Percentiles rank a stretch among this genome's conserved stretches.
phyloP scores from a whole-genome alignment of 164 flowering plant genomes.

The Tinospora cordifolia region DNA sequence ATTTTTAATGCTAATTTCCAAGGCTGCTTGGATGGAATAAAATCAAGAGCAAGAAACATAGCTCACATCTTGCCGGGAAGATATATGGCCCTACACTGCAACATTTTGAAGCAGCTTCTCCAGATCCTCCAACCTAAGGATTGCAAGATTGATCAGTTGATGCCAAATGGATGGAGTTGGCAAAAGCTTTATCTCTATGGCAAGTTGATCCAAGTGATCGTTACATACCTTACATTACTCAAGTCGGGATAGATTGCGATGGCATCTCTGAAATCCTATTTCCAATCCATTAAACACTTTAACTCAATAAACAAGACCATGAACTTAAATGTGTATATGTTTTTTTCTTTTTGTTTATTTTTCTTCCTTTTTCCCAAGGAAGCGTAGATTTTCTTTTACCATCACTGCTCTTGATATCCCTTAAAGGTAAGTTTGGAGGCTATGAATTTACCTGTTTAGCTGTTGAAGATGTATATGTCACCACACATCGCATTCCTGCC shows the following conservation, averaged over 20 bases:
- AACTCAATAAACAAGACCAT: not conserved
- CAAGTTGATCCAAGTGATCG: not conserved
- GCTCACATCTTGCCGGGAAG: not conserved
- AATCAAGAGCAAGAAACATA: too few species aligned
- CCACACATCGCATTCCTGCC: conserved; percentile 86
- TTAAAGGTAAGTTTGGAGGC: not conserved
- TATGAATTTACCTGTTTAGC: conserved; percentile 60
- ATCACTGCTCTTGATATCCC: not conserved
- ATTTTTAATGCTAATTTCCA: too few species aligned
- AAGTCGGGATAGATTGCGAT: conserved; percentile 75
- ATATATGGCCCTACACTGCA: conserved; percentile 23
- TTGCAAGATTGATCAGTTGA: not conserved
- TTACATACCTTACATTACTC: conserved; percentile 55
- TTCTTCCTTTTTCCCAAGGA: too few species aligned
- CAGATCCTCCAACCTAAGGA: conserved; percentile 53
- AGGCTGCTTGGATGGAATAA: too few species aligned
- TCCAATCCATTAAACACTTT: not conserved
- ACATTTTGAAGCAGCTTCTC: conserved; percentile 51
- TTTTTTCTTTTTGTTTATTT: too few species aligned
- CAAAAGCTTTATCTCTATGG: not conserved
- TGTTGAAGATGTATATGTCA: conserved; percentile 86
- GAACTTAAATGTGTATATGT: not conserved
- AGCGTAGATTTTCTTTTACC: too few species aligned
- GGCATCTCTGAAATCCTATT: conserved; percentile 83
- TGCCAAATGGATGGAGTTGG: not conserved